These are phyloP conservation scores for Daldinia concentrica DNA, from an alignment of 495 filamentous ascomycete species.

Conservation along the genomic window DNA sequence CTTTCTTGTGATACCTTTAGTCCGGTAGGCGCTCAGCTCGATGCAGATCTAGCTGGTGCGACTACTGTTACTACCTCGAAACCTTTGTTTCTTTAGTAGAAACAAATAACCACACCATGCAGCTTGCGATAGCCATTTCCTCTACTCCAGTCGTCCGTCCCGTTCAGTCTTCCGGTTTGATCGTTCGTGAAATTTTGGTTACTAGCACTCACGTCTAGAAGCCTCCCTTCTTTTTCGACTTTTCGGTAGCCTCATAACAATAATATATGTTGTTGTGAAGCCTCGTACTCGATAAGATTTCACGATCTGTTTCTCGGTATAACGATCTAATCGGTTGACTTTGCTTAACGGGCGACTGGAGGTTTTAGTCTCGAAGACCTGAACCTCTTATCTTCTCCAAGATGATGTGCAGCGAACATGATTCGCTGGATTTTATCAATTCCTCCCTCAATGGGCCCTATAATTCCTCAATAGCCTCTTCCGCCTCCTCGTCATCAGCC, in stretches of 20 bases:
- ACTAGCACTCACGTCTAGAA: conserved; percentile 56
- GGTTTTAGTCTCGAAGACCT: conserved; percentile 50
- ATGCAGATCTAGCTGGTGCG: conserved; percentile 51
- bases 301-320: conserved; percentile 50
- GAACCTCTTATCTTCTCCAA: conserved; percentile 51
- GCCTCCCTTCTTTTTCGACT: conserved; percentile 53
- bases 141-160: conserved; percentile 66
- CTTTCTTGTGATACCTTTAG: conserved; percentile 45
- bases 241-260: conserved; percentile 48
- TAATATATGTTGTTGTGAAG: conserved; percentile 46
- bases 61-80: conserved; percentile 45
- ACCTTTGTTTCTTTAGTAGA: conserved; percentile 44
- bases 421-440: conserved; percentile 56
- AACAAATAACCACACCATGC: conserved; percentile 61
- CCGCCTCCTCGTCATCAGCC: conserved; percentile 75
- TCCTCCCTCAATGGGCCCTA: conserved; percentile 66
- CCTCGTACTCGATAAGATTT: conserved; percentile 54
- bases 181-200: conserved; percentile 61
- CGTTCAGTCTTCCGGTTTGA: conserved; percentile 64
- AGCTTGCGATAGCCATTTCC: conserved; percentile 54
- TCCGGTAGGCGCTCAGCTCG: conserved; percentile 47
- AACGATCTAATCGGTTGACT: conserved; percentile 62
- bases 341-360: conserved; percentile 65
- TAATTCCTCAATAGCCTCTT: conserved; percentile 72
- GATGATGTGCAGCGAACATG: conserved; percentile 61